Percentiles rank a stretch among this genome's conserved stretches.
Conservation (phyloP, 306 rosid genomes). For the Vachellia pachyceras region DNA sequence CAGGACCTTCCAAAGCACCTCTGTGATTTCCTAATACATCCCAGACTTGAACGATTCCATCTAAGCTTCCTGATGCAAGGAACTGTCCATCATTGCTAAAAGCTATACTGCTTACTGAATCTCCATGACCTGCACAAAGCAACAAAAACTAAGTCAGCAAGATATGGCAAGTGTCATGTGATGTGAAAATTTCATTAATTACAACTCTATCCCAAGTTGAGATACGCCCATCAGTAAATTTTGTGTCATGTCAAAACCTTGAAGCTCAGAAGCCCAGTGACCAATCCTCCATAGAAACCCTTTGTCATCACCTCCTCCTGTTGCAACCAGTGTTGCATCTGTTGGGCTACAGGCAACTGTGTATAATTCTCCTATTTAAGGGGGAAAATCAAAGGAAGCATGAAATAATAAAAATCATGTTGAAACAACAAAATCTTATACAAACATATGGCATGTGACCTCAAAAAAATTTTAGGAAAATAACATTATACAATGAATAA, state of each 20-base stretch:
- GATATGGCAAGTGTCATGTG: slow-evolving; percentile 11
- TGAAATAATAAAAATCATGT: slow-evolving; percentile 14
- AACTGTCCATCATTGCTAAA: slow-evolving; percentile 81
- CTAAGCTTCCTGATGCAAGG: slow-evolving; percentile 85
- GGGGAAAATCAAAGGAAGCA: slow-evolving; percentile 23
- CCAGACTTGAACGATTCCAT: slow-evolving; percentile 80
- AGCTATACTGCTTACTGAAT: slow-evolving; percentile 76
- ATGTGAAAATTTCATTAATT: background rate
- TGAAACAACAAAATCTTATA: background rate
- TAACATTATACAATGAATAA: background rate
- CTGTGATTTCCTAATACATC: slow-evolving; percentile 64
- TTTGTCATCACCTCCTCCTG: slow-evolving; percentile 88
- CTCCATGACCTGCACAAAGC: slow-evolving; percentile 71
- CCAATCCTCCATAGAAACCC: slow-evolving; percentile 93
- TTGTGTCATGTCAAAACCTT: slow-evolving; percentile 50
- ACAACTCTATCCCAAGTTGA: background rate
- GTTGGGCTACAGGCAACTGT: slow-evolving; percentile 83
- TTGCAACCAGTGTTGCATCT: slow-evolving; percentile 72
- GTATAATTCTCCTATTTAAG: slow-evolving; percentile 70
- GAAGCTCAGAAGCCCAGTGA: slow-evolving; percentile 80
- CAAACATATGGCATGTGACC: background rate
- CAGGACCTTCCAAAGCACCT: slow-evolving; percentile 76
- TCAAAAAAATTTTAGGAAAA: background rate
- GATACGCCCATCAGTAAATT: slow-evolving; percentile 13
- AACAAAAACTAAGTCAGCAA: slow-evolving; percentile 1